These are phyloP conservation scores for Solanum sejunctum DNA, from an alignment of 257 asterid genomes.

Conservation along the genomic window DNA sequence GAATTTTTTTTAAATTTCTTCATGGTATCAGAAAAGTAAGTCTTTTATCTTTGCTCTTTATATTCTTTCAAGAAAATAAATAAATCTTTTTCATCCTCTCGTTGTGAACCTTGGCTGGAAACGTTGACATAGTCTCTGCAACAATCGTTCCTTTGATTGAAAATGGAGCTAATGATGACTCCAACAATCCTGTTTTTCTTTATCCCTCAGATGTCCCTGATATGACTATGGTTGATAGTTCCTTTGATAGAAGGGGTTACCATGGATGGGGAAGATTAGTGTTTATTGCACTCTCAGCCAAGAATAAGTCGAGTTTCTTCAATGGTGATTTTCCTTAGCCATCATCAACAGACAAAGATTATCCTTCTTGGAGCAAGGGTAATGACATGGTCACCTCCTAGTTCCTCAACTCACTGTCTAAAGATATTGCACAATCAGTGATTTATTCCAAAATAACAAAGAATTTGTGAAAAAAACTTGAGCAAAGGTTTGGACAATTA, in stretches of 20 bases:
- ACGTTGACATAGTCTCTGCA: no score
- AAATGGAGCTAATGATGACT: no score
- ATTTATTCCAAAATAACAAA: no score
- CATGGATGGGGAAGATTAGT: not conserved
- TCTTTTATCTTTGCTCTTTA: no score
- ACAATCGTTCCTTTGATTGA: no score
- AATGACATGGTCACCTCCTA: not conserved
- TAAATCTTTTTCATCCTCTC: no score
- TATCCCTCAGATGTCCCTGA: not conserved
- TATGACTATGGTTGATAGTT: not conserved
- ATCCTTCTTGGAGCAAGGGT: not conserved
- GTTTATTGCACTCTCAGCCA: not conserved
- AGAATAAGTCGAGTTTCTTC: not conserved
- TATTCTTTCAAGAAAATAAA: no score
- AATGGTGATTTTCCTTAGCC: not conserved
- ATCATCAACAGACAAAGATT: not conserved
- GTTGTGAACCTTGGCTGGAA: no score
- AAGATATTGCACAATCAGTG: not conserved
- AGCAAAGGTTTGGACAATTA: no score
- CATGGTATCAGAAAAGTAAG: no score
- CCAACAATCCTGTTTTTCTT: not conserved
- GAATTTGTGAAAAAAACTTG: not conserved
- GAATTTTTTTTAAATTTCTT: no score
- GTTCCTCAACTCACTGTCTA: not conserved
- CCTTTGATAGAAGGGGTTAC: not conserved